Evolutionary conservation across 2,329 filamentous ascomycete species (phyloP), one percentile per base, ranked within the genome.

Genomic region (Cordyceps pruinosa): DNA sequence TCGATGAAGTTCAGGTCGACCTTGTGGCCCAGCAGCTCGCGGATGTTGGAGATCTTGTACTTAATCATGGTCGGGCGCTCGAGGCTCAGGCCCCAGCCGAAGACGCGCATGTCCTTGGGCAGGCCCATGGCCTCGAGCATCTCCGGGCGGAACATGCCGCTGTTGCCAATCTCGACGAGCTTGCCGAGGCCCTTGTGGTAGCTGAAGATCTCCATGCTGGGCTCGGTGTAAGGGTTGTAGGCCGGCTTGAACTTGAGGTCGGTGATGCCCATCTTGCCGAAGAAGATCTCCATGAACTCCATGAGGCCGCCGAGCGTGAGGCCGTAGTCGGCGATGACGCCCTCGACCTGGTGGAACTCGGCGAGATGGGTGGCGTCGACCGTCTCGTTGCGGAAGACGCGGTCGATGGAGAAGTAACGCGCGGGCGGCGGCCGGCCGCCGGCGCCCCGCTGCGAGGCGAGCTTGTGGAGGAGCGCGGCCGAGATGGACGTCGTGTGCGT

Each of bases 51-150:
- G 60, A 90, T 90, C 66, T 81, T 84, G 71, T 88, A 96, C 81
- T 95, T 94, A 77, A 97, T 96, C 94, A 97, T 99, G 12, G 94
- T 97, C 58, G 94, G 94, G 66, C 94, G 78, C 79, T 99, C 94
- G 69, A 99, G 74, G 72, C 85, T 90, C 69, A 99, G 75, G 37
- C 94, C 94, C 82, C 91, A 97, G 34, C 94, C 94, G 70, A 96
- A 97, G 10, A 97, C 92, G 61, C 89, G 80, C 84, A 97, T 85
- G 67, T 96, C 89, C 74, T 87, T 90, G 25, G 92, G 92, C 67
- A 97, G 74, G 34, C 93, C 93, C 92, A 97, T 96, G 5, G 91
- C 80, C 74, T 96, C 88, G 68, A 97, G 74, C 93, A 97, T 97
- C 75, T 99, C 94, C 2, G 94, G 92, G 63, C 94, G 82, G 85